phyloP scores from a whole-genome alignment of 1,284 basidiomycete genomes.

The Trichosporon sp. region DNA sequence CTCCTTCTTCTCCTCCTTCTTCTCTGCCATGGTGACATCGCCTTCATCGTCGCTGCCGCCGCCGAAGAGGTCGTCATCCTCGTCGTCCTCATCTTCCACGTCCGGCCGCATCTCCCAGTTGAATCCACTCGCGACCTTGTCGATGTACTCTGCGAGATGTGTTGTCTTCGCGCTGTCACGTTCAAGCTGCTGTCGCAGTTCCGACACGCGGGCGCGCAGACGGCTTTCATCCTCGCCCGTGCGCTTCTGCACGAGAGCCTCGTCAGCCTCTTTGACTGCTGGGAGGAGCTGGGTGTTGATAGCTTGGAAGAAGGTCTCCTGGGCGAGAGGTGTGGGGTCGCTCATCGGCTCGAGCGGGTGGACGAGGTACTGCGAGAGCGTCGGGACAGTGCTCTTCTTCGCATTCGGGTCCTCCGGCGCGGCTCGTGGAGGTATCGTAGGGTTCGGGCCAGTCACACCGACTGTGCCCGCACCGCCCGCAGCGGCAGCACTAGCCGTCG shows the following conservation, averaged over 20 bases:
- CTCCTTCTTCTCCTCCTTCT: slow-evolving; percentile 14
- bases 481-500: not conserved
- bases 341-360: slow-evolving; percentile 35
- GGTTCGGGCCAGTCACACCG: not conserved
- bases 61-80: slow-evolving; percentile 21
- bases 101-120: slow-evolving; percentile 33
- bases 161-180: slow-evolving; percentile 20
- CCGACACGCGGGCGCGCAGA: slow-evolving; percentile 11
- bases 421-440: not conserved
- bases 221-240: slow-evolving; percentile 17
- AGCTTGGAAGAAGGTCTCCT: slow-evolving; percentile 34
- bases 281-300: slow-evolving; percentile 30
- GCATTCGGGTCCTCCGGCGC: not conserved
- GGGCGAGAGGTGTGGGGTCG: slow-evolving; percentile 25
- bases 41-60: slow-evolving; percentile 19
- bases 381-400: slow-evolving; percentile 5
- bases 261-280: slow-evolving; percentile 5
- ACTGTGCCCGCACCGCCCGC: not conserved
- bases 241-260: not conserved
- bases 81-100: slow-evolving; percentile 18
- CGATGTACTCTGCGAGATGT: slow-evolving; percentile 26
- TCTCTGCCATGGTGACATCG: slow-evolving; percentile 11
- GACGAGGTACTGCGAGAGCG: slow-evolving; percentile 26
- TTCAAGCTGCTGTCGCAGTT: slow-evolving; percentile 19
- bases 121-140: slow-evolving; percentile 23